Evolutionary conservation across 768 basidiomycete species (phyloP), one percentile per base, ranked within the genome.

Genomic region (Kwoniella sp.): DNA sequence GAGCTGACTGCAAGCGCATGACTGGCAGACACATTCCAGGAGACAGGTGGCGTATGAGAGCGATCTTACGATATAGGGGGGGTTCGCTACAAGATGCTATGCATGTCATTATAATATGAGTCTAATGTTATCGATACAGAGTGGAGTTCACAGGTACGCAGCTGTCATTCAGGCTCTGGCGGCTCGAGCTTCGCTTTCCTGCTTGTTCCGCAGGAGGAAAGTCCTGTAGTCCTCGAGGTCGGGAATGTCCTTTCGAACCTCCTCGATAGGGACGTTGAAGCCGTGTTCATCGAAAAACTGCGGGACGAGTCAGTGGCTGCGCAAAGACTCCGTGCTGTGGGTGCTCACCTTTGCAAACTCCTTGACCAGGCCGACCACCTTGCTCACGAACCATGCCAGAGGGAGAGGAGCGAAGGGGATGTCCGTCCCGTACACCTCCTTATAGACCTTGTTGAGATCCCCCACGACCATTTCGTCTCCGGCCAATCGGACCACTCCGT

Each of bases 401-500:
- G 31, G 15, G 10, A 20, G 31, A 27, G 47, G 47, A 5, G 22
- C 36, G 12, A 49, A 31, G 19, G 36, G 23, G 11, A 49, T 28
- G 14, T 37, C 19, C 46, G 25, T n/a, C n/a, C 46, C 51, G 28
- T 34, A 26, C 11, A 59, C 57, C 31, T 59, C 57, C 19, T 40
- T 33, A 44, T 56, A 59, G 7, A 46, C 47, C 20, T 22, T 12
- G 39, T 63, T 27, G 5, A 59, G 19, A 26, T 63, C 54, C 20
- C 36, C 29, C 19, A 50, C 40, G 14, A 22, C 33, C 20, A 63
- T 29, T 31, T 37, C 53, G 40, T 63, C 61, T 3, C 57, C 57
- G 19, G 61, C 61, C 10, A 63, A 48, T 31, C 45, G 23, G 33
- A 63, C 31, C 4, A 48, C 33, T 15, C 51, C 53, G 11, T 46